Evolutionary conservation across 2,329 filamentous ascomycete species (phyloP).

Genomic region (Exophiala dermatitidis): DNA sequence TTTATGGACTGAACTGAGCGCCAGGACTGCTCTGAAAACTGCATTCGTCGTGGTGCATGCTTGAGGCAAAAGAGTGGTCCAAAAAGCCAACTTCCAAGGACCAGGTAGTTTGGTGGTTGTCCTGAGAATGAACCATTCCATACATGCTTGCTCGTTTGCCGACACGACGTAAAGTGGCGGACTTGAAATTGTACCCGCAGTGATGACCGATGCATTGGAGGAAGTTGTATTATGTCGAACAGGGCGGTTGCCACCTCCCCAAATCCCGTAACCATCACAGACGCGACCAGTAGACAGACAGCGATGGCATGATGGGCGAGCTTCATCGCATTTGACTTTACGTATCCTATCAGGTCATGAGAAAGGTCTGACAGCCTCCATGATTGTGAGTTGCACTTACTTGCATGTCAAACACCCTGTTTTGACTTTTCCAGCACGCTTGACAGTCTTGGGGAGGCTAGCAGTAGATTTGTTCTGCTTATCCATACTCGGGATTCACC

Average conservation of each 20-base stretch:
- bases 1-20: constrained; percentile 36
- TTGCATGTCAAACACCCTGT: constrained; percentile 32
- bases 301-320: constrained; percentile 32
- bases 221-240: background rate
- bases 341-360: constrained; percentile 22
- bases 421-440: background rate
- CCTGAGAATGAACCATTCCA: constrained; percentile 30
- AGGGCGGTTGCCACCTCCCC: constrained; percentile 33
- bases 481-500: no score
- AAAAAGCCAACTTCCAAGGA: constrained; percentile 34
- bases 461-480: no score
- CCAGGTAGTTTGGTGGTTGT: constrained; percentile 33
- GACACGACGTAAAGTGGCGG: constrained; percentile 12
- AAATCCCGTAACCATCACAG: constrained; percentile 41
- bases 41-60: constrained; percentile 36
- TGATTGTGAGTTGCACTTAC: constrained; percentile 20
- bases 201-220: background rate
- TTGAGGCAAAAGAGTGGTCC: constrained; percentile 37
- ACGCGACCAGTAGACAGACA: constrained; percentile 33
- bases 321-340: constrained; percentile 36
- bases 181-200: background rate
- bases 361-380: background rate
- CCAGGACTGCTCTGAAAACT: constrained; percentile 39
- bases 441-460: no score
- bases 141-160: constrained; percentile 24